Conservation (phyloP, 345 rosid genomes). For the Leavenworthia alabamica region DNA sequence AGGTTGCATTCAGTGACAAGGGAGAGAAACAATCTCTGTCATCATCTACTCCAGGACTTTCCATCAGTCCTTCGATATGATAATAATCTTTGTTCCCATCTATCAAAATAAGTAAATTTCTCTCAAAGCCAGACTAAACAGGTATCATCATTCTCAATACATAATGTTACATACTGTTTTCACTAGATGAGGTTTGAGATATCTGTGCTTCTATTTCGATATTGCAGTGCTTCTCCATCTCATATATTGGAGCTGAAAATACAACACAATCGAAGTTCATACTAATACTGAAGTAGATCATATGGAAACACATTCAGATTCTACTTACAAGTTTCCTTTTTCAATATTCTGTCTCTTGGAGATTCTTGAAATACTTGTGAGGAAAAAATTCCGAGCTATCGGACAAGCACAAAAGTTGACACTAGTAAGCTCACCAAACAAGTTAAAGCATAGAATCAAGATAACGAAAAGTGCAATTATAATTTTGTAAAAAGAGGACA, state of each 20-base stretch:
- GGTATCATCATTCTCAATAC: background rate
- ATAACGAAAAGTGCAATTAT: background rate
- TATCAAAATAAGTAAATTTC: conserved; percentile 30
- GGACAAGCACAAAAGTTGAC: conserved; percentile 9
- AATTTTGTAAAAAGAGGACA: background rate
- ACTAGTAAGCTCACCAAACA: background rate
- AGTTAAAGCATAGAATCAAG: background rate
- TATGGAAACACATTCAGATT: background rate
- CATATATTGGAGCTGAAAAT: conserved; percentile 77
- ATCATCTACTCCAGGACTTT: conserved; percentile 89
- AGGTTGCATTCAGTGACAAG: conserved; percentile 73
- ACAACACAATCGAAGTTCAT: conserved; percentile 16
- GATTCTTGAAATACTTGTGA: conserved; percentile 96
- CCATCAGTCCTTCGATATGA: conserved; percentile 87
- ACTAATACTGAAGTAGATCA: background rate
- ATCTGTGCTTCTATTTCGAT: conserved; percentile 91
- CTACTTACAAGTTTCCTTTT: conserved; percentile 66
- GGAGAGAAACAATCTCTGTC: conserved; percentile 92
- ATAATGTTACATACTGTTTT: conserved; percentile 20
- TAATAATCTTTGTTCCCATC: conserved; percentile 68
- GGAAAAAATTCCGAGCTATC: conserved; percentile 95
- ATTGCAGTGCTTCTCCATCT: conserved; percentile 96
- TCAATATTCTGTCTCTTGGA: conserved; percentile 66
- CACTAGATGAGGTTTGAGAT: conserved; percentile 43
- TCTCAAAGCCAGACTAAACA: background rate